Percentiles rank a stretch among this genome's conserved stretches.
phyloP scores from a whole-genome alignment of 225 moss, liverwort and hornwort genomes.

The Marchantia polymorpha region DNA sequence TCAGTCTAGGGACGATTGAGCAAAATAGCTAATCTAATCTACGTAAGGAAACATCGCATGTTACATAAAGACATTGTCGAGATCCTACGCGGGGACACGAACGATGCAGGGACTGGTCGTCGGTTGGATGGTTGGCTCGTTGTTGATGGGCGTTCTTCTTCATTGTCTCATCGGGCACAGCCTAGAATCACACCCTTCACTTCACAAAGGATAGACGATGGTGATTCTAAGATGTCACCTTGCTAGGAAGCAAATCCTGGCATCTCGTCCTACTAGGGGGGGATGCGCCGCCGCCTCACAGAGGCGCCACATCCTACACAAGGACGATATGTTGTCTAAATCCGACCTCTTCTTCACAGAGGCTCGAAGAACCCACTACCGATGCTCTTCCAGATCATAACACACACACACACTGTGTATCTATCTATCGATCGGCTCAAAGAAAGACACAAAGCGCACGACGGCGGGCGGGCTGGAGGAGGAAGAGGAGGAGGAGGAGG shows the following conservation, averaged over 20 bases:
- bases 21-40: not conserved
- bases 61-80: not conserved
- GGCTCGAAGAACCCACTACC: not conserved
- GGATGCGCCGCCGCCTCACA: not conserved
- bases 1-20: not conserved
- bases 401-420: too few species aligned
- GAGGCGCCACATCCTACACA: constrained; percentile 2
- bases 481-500: too few species aligned
- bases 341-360: not conserved
- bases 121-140: too few species aligned
- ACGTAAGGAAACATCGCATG: not conserved
- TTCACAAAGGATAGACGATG: not conserved
- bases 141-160: not conserved
- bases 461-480: not conserved
- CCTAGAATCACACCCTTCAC: not conserved
- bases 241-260: not conserved
- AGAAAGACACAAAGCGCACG: constrained; percentile 2
- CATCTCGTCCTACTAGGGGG: not conserved
- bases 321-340: not conserved
- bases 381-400: constrained; percentile 8
- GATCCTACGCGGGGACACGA: not conserved
- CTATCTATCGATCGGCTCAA: not conserved
- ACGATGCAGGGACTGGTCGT: constrained; percentile 2
- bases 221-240: constrained; percentile 2
- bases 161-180: not conserved